Evolutionary conservation across 805 yeast genomes (phyloP), one percentile per base, ranked within the genome.

Genomic region (Metschnikowia matae): DNA sequence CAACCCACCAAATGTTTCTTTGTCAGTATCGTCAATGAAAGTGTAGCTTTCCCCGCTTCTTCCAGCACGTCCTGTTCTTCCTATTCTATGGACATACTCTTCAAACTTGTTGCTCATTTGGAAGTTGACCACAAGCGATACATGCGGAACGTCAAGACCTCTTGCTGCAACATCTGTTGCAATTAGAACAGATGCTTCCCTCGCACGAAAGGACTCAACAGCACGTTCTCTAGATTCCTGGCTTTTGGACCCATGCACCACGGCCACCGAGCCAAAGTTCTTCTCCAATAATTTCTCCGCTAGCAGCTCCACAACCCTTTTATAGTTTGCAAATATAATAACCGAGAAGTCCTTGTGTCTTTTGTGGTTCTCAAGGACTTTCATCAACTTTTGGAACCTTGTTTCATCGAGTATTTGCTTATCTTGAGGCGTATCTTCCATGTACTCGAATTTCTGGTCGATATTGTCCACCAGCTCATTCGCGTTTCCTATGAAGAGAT

Each of bases 161-260:
- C 99, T 80, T 2, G 96, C 96, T 0, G 97, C 97, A 21, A 92
- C 89, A 65, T 92, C 97, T 0, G 98, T 94, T 3, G 97, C 98
- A 15, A 92, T 83, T 40, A 92, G 68, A 6, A 88, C 73, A 46
- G 82, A 84, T 0, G 78, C 78, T 21, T 70, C 67, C 1, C 86
- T 84, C 5, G 67, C 55, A 41, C 84, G 75, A 54, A 92, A 75
- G 33, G 80, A 74, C 8, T 71, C 68, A 15, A 92, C 74, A 0
- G 96, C 87, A n/a, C 68, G 68, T 62, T 92, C 98, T 67, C 99
- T 80, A 59, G 85, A 85, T 11, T 82, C 87, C 67, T 92, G 99
- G 1, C 85, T 77, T 63, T 87, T 88, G 0, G 91, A 84, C 13
- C 98, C 98, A 67, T 92, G 97, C 59, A 92, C 77, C 0, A 84